Conservation (phyloP, 768 basidiomycete species). For the Lactifluus piperatus region DNA sequence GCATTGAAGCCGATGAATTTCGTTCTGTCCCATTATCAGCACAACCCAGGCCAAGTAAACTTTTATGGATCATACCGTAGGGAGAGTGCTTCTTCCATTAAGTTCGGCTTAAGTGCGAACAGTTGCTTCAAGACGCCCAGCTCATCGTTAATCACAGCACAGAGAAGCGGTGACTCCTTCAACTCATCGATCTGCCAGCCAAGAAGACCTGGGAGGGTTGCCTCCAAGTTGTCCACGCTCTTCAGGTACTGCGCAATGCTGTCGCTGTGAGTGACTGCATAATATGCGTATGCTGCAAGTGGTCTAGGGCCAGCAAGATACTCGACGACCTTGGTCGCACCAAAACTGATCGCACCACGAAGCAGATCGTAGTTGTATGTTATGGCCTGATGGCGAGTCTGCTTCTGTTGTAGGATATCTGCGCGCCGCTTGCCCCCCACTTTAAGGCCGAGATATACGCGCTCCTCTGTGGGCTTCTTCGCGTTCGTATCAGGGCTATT, state of each 20-base stretch:
- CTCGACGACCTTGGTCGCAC: slow-evolving; percentile 29
- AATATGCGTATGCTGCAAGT: slow-evolving; percentile 42
- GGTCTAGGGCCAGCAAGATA: slow-evolving; percentile 43
- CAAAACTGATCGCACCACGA: not conserved
- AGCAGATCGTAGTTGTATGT: slow-evolving; percentile 1
- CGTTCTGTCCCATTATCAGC: slow-evolving; percentile 28
- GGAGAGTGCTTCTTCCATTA: slow-evolving; percentile 36
- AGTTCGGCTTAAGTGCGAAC: slow-evolving; percentile 33
- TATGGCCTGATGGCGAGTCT: not conserved
- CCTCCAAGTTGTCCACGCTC: slow-evolving; percentile 32
- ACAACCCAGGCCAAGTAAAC: not conserved
- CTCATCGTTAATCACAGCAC: slow-evolving; percentile 32
- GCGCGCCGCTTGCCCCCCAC: slow-evolving; percentile 57
- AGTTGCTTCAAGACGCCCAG: slow-evolving; percentile 37
- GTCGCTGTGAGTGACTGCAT: slow-evolving; percentile 35
- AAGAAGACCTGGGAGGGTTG: slow-evolving; percentile 38
- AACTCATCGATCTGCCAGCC: slow-evolving; percentile 41
- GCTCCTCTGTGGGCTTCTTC: slow-evolving; percentile 32
- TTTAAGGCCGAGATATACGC: slow-evolving; percentile 47
- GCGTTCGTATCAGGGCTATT: slow-evolving; percentile 24
- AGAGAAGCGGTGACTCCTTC: slow-evolving; percentile 45
- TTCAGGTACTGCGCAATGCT: slow-evolving; percentile 36
- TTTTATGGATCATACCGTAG: slow-evolving; percentile 30
- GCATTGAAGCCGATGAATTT: slow-evolving; percentile 40
- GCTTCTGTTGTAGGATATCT: slow-evolving; percentile 35